phyloP scores from a whole-genome alignment of 176 grass and related monocot genomes.

The Saccharum spontaneum region DNA sequence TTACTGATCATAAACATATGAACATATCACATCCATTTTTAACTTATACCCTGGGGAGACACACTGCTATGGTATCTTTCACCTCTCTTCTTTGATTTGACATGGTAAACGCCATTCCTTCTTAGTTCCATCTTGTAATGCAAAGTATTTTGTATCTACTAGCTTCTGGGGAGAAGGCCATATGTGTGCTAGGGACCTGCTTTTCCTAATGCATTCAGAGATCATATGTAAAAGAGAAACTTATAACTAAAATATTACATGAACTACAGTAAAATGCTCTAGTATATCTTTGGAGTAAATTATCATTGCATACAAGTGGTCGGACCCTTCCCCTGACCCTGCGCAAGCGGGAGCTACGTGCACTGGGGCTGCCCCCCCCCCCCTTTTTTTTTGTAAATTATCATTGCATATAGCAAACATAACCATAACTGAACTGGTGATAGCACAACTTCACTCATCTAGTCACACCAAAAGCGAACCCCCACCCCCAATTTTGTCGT shows the following conservation, averaged over 20 bases:
- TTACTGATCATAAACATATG: constrained; percentile 5
- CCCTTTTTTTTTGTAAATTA: background rate
- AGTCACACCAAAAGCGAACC: too few relatives aligned
- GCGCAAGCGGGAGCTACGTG: too few relatives aligned
- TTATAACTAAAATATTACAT: background rate
- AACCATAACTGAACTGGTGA: background rate
- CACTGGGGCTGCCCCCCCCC: too few relatives aligned
- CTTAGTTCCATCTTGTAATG: background rate
- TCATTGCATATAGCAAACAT: background rate
- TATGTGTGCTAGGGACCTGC: too few relatives aligned
- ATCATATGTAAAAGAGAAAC: background rate
- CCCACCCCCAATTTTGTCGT: too few relatives aligned
- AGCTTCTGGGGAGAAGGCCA: background rate
- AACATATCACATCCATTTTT: background rate
- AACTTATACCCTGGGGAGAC: background rate
- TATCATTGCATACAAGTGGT: background rate
- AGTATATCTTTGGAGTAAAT: background rate
- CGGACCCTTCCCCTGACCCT: too few relatives aligned
- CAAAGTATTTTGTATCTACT: constrained; percentile 3
- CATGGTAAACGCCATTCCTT: background rate
- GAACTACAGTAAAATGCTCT: background rate
- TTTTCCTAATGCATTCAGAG: background rate
- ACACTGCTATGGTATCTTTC: background rate
- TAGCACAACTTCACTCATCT: too few relatives aligned
- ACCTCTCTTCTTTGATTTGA: background rate